Base-by-base conservation (phyloP, 2,329 filamentous ascomycete genomes). In the Cladobotryum mycophilum region DNA sequence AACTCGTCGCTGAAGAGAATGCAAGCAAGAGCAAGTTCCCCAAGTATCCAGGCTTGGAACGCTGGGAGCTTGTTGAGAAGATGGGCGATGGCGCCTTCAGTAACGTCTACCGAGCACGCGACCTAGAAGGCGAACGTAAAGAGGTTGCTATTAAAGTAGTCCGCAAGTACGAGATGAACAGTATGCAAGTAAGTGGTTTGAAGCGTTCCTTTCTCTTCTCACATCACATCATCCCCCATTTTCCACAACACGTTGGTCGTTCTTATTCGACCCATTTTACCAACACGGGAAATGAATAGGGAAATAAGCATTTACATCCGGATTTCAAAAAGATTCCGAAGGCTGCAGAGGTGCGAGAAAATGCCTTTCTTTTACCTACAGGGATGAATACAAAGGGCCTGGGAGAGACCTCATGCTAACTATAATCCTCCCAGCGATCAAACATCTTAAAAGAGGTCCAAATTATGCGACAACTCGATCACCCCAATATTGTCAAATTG, bases 31-130 rank as follows among this genome's bases (percentile, higher is more conserved):
- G 83, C 65, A 95, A 91, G 69, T 85, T 97, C 64, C 92, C 93
- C 38, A 80, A 76, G 60, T 72, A 72, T 46, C 68, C 69, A 2
- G 70, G 70, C 30, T 61, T 72, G 8, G 70, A 72, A 47, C 64
- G 91, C 63, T 99, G 88, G 85, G 82, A 86, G 48, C 75, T 96
- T 34, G 53, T 93, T 47, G 91, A 96, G 72, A 97, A 97, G 79
- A 99, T 99, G 92, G 93, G 93, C 57, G 93, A 97, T 60, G 93
- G 93, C 55, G 93, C 93, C 54, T 99, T 99, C 78, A 97, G 92
- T 76, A 97, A 97, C 64, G 93, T 99, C 57, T 99, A 97, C 70
- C 85, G 89, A 37, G 93, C 93, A 36, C 81, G 79, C 59, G 93
- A 99, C 67, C 67, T 73, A 42, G 78, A 83, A 5, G 86, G 88